Evolutionary conservation across 805 yeast species (phyloP).

Genomic region (Wickerhamiella galacta): DNA sequence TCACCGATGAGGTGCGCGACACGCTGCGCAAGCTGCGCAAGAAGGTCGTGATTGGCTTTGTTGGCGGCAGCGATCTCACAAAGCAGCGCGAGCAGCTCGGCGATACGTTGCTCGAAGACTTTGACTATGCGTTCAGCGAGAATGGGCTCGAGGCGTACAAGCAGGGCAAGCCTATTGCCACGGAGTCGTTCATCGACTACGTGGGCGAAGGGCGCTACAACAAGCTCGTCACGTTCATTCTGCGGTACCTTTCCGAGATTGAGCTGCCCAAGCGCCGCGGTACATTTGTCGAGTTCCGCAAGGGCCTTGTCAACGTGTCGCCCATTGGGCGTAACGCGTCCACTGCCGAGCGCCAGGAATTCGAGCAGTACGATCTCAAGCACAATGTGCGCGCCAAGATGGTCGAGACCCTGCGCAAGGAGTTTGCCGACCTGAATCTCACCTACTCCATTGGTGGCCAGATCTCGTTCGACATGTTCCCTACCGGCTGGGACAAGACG

Average conservation of each 20-base stretch:
- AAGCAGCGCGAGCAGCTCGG: slow-evolving; percentile 97
- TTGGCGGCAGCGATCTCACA: slow-evolving; percentile 89
- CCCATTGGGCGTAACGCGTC: slow-evolving; percentile 98
- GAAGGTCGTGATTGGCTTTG: slow-evolving; percentile 91
- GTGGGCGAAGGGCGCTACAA: slow-evolving; percentile 91
- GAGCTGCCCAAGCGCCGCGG: slow-evolving; percentile 97
- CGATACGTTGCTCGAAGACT: slow-evolving; percentile 49
- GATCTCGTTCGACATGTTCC: slow-evolving; percentile 98
- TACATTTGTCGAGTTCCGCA: slow-evolving; percentile 96
- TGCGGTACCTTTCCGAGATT: slow-evolving; percentile 66
- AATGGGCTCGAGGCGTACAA: slow-evolving; percentile 97
- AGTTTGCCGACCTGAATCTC: slow-evolving; percentile 68
- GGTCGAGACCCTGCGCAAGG: slow-evolving; percentile 69
- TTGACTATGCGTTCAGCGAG: slow-evolving; percentile 93
- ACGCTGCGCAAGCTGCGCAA: slow-evolving; percentile 61
- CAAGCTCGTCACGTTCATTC: slow-evolving; percentile 68
- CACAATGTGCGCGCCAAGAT: slow-evolving; percentile 69
- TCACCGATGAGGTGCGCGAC: slow-evolving; percentile 50
- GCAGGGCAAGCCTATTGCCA: slow-evolving; percentile 69
- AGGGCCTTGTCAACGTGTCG: slow-evolving; percentile 96
- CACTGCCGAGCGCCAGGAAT: slow-evolving; percentile 83
- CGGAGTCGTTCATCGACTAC: slow-evolving; percentile 91
- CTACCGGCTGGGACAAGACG: slow-evolving; percentile 99
- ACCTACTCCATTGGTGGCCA: slow-evolving; percentile 99
- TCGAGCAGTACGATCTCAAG: slow-evolving; percentile 65